These are phyloP conservation scores for Cyberlindnera xishuangbannaensis DNA, from an alignment of 805 yeast species.

Conservation along the genomic window DNA sequence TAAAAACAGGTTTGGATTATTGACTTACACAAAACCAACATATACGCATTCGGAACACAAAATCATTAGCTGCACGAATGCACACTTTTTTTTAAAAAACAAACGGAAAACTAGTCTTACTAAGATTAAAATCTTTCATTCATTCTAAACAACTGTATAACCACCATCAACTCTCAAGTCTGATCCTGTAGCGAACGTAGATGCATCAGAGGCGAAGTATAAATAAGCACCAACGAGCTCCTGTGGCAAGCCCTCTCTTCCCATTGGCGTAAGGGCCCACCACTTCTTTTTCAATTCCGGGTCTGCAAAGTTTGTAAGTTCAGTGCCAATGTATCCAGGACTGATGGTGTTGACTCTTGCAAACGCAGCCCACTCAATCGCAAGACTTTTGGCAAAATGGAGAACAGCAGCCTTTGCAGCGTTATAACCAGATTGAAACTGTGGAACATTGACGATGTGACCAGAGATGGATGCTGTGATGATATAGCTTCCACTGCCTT, in stretches of 20 bases:
- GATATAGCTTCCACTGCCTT: conserved; percentile 73
- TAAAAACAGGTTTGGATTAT: too few relatives aligned
- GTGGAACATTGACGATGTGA: conserved; percentile 82
- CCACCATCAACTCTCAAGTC: conserved; percentile 83
- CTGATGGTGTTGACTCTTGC: conserved; percentile 82
- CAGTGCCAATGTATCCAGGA: conserved; percentile 82
- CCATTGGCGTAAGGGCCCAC: conserved; percentile 54
- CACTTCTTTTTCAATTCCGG: conserved; percentile 40
- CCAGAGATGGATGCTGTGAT: conserved; percentile 90
- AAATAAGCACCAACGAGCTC: conserved; percentile 79
- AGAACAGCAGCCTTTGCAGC: conserved; percentile 82
- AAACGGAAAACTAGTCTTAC: too few relatives aligned
- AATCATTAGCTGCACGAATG: too few relatives aligned
- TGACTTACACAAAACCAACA: too few relatives aligned
- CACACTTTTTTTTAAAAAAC: too few relatives aligned
- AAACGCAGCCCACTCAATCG: conserved; percentile 82
- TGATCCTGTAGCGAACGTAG: conserved; percentile 72
- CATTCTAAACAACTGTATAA: conserved; percentile 33
- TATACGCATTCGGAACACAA: too few relatives aligned
- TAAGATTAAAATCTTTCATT: too few relatives aligned
- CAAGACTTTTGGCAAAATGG: conserved; percentile 71
- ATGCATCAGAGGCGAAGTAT: conserved; percentile 75
- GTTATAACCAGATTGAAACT: conserved; percentile 80
- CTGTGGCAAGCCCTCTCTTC: conserved; percentile 67
- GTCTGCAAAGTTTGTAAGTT: conserved; percentile 48